Percentiles rank a stretch among this genome's conserved stretches.
phyloP scores from a whole-genome alignment of 1,284 basidiomycete genomes.

The Tilletiopsis washingtonensis region DNA sequence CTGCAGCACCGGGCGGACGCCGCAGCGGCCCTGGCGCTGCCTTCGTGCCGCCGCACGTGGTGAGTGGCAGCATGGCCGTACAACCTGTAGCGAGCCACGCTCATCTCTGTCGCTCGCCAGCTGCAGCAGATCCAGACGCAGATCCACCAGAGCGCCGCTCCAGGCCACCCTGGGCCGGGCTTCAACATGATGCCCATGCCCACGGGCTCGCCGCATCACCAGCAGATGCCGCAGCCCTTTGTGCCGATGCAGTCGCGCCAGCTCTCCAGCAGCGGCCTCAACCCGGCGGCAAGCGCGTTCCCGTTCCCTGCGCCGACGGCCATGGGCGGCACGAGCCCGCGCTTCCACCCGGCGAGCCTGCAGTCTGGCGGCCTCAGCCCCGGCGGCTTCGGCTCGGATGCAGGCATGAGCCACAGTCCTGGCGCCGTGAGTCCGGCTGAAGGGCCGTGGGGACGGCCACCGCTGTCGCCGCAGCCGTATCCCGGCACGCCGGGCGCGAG shows the following conservation, averaged over 20 bases:
- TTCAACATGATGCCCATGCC: too few species aligned
- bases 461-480: too few species aligned
- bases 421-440: too few species aligned
- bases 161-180: too few species aligned
- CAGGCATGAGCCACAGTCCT: too few species aligned
- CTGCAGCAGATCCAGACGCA: conserved; percentile 22
- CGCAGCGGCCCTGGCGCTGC: not conserved
- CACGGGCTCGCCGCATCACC: conserved; percentile 8
- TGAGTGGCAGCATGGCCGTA: not conserved
- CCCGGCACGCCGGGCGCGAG: not conserved
- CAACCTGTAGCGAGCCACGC: not conserved
- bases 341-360: conserved; percentile 2
- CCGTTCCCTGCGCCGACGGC: not conserved
- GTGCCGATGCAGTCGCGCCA: conserved; percentile 3
- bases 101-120: not conserved
- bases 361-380: conserved; percentile 4
- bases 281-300: not conserved
- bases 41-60: conserved; percentile 1
- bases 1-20: not conserved
- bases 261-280: not conserved
- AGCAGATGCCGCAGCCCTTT: conserved; percentile 13
- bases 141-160: too few species aligned
- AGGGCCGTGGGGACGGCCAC: too few species aligned
- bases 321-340: not conserved
- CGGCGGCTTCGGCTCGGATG: not conserved